Evolutionary conservation across 2,329 filamentous ascomycete genomes (phyloP).

Genomic region (Cucurbitaria berberidis): DNA sequence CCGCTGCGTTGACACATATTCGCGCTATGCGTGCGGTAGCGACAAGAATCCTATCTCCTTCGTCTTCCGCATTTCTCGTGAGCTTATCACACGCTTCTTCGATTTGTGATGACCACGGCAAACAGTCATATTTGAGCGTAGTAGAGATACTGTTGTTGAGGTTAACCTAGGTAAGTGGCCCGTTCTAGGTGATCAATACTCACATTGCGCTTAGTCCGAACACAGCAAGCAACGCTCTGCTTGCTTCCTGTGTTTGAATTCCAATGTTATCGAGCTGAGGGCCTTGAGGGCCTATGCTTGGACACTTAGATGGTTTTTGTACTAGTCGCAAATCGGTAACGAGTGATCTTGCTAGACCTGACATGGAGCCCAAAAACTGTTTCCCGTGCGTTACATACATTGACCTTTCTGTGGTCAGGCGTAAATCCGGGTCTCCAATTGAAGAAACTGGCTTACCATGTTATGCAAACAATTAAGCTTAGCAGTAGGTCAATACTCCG

Average conservation of each 20-base stretch:
- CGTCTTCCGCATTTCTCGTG: constrained; percentile 53
- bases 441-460: constrained; percentile 17
- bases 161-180: constrained; percentile 1
- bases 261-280: no score
- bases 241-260: constrained; percentile 56
- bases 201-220: constrained; percentile 55
- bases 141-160: constrained; percentile 27
- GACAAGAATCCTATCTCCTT: constrained; percentile 59
- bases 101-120: constrained; percentile 65
- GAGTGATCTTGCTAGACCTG: constrained; percentile 20
- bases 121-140: constrained; percentile 48
- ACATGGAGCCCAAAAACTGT: constrained; percentile 23
- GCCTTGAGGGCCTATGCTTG: constrained; percentile 7
- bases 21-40: constrained; percentile 46
- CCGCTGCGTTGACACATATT: constrained; percentile 28
- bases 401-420: constrained; percentile 14
- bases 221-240: constrained; percentile 57
- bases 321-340: constrained; percentile 27
- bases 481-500: constrained; percentile 30
- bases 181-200: constrained; percentile 6
- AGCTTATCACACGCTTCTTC: constrained; percentile 62
- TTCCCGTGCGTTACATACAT: constrained; percentile 24
- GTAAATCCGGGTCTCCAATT: neutral
- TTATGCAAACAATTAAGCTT: constrained; percentile 25
- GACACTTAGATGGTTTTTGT: constrained; percentile 11